A percentile compares a stretch with the other conserved stretches of the same genome.
Conservation (phyloP, 805 yeast species). For the Pichia rugopelliculosa region DNA sequence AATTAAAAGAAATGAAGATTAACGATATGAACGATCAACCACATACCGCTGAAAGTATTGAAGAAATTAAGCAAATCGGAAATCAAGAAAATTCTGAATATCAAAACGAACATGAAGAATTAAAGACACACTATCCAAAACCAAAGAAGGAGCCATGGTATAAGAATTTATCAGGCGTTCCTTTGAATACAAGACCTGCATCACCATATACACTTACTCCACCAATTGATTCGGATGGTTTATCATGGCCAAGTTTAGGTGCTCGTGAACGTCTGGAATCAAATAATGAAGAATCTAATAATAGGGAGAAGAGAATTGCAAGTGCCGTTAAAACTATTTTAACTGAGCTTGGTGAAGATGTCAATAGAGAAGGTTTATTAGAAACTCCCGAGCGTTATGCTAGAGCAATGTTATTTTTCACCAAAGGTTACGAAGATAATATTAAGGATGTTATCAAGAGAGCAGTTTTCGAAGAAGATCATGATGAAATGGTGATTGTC, state of each 20-base stretch:
- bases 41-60: constrained; percentile 7
- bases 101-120: not conserved
- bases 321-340: constrained; percentile 74
- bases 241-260: constrained; percentile 90
- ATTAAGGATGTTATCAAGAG: constrained; percentile 85
- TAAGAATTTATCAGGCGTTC: constrained; percentile 37
- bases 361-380: constrained; percentile 75
- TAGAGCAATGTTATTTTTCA: constrained; percentile 89
- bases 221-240: constrained; percentile 82
- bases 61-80: not conserved
- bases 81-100: constrained; percentile 5
- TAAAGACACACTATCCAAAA: constrained; percentile 20
- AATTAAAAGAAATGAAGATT: constrained; percentile 8
- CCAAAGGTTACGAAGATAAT: constrained; percentile 94
- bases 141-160: constrained; percentile 31
- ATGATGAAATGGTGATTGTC: constrained; percentile 98
- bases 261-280: constrained; percentile 73
- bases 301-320: constrained; percentile 71
- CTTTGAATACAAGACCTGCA: constrained; percentile 68
- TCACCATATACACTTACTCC: constrained; percentile 78
- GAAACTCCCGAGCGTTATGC: constrained; percentile 97
- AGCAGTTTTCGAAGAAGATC: constrained; percentile 97
- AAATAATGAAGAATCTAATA: constrained; percentile 52
- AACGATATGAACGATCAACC: constrained; percentile 13
- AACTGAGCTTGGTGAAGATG: constrained; percentile 86